phyloP scores from a whole-genome alignment of 306 rosid genomes.

The Sicyos edulis region DNA sequence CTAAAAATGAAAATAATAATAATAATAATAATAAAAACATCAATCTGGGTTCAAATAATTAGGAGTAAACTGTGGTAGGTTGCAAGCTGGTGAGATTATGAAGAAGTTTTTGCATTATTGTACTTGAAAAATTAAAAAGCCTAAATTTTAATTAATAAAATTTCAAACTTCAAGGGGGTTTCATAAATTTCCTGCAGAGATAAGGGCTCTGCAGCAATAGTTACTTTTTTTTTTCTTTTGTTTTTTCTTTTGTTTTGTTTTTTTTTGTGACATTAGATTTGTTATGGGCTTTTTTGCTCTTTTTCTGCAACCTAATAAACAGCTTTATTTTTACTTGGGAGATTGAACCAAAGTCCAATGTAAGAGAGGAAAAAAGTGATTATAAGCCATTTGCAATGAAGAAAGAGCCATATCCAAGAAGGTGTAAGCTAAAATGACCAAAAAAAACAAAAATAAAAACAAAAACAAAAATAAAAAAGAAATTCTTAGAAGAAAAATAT shows the following conservation, averaged over 20 bases:
- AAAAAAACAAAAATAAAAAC: too few species aligned
- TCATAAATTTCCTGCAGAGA: slow-evolving; percentile 14
- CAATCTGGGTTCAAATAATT: not conserved
- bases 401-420: not conserved
- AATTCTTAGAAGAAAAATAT: too few species aligned
- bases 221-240: not conserved
- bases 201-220: slow-evolving; percentile 11
- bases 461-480: too few species aligned
- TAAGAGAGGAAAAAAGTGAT: not conserved
- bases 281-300: slow-evolving; percentile 36
- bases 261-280: not conserved
- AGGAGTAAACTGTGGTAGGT: slow-evolving; percentile 8
- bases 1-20: not conserved
- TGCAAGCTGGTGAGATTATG: slow-evolving; percentile 12
- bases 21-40: not conserved
- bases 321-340: slow-evolving; percentile 84
- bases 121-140: not conserved
- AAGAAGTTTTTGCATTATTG: slow-evolving; percentile 11
- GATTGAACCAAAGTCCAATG: slow-evolving; percentile 45
- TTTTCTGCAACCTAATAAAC: slow-evolving; percentile 68
- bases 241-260: not conserved
- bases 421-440: not conserved
- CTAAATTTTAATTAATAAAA: not conserved
- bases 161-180: slow-evolving; percentile 18
- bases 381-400: not conserved